Evolutionary conservation across 2,329 filamentous ascomycete species (phyloP).

Genomic region (Trichoderma pleuroti): DNA sequence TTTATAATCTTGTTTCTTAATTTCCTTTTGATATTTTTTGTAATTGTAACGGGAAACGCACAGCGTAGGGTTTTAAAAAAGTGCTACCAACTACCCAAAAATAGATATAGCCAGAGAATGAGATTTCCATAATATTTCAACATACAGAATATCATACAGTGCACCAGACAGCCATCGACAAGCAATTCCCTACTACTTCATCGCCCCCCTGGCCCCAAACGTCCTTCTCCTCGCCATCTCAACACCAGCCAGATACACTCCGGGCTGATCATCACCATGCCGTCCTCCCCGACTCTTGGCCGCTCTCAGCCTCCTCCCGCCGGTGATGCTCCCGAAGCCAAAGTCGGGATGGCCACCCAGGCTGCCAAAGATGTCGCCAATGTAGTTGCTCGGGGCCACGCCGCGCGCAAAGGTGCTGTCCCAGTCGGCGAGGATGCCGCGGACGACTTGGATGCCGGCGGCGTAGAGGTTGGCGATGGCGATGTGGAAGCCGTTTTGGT

Average conservation of each 20-base stretch:
- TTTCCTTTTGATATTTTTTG: background rate
- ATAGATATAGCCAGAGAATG: background rate
- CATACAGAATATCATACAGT: background rate
- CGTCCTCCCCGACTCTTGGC: background rate
- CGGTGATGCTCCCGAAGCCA: slow-evolving; percentile 50
- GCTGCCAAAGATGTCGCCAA: slow-evolving; percentile 69
- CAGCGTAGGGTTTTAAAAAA: background rate
- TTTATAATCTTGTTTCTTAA: background rate
- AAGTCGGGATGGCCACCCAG: slow-evolving; percentile 65
- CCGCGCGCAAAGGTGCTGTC: slow-evolving; percentile 54
- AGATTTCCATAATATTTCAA: background rate
- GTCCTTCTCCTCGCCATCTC: slow-evolving; percentile 30
- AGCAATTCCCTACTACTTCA: slow-evolving; percentile 22
- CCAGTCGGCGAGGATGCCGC: slow-evolving; percentile 62
- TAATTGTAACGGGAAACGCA: background rate
- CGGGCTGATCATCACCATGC: background rate
- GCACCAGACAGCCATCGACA: too few species aligned
- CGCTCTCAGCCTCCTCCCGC: slow-evolving; percentile 32
- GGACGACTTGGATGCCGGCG: slow-evolving; percentile 62
- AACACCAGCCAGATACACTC: slow-evolving; percentile 23
- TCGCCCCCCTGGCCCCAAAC: slow-evolving; percentile 25
- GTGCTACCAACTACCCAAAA: background rate
- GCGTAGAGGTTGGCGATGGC: slow-evolving; percentile 64
- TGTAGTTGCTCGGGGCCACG: slow-evolving; percentile 58
- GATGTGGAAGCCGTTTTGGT: slow-evolving; percentile 62